A percentile compares a stretch with the other conserved stretches of the same genome.
These are phyloP conservation scores for Eragrostis curvula DNA, from an alignment of 176 grass and related monocot genomes.

Conservation along the genomic window DNA sequence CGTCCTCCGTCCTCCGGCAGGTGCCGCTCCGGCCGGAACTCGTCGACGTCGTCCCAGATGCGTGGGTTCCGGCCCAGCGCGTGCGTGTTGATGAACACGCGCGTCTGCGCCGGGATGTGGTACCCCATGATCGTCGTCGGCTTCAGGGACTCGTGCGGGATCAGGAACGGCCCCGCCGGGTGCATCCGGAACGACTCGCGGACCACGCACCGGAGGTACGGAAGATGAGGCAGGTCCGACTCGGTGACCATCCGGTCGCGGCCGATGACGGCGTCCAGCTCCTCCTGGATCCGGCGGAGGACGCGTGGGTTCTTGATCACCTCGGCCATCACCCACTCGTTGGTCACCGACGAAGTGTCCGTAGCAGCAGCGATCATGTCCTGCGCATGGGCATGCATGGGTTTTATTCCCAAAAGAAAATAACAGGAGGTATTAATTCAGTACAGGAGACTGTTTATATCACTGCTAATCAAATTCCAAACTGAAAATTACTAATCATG, in stretches of 20 bases:
- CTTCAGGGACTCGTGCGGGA: slow-evolving; percentile 78
- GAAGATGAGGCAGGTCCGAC: slow-evolving; percentile 61
- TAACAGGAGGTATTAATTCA: slow-evolving; percentile 1
- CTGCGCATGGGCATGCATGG: slow-evolving; percentile 30
- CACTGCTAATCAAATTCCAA: neutral
- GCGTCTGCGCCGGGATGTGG: slow-evolving; percentile 73
- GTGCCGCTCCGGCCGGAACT: slow-evolving; percentile 82
- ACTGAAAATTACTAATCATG: neutral
- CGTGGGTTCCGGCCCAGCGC: slow-evolving; percentile 76
- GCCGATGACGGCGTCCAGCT: slow-evolving; percentile 71
- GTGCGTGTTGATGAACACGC: slow-evolving; percentile 93
- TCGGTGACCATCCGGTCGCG: slow-evolving; percentile 63
- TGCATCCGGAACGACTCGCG: slow-evolving; percentile 91
- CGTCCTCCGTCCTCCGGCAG: slow-evolving; percentile 37
- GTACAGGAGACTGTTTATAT: neutral
- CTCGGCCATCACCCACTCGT: slow-evolving; percentile 96
- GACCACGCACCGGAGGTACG: slow-evolving; percentile 81
- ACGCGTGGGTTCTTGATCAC: slow-evolving; percentile 84
- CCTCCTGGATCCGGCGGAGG: slow-evolving; percentile 66
- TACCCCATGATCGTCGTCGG: slow-evolving; percentile 86
- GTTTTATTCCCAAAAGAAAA: neutral
- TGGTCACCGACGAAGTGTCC: slow-evolving; percentile 76
- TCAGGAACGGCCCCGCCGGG: slow-evolving; percentile 75
- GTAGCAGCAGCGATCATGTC: slow-evolving; percentile 91
- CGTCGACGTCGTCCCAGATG: slow-evolving; percentile 64